phyloP scores from a whole-genome alignment of 2,329 filamentous ascomycete species.

The Ceratocystis eucalypticola region DNA sequence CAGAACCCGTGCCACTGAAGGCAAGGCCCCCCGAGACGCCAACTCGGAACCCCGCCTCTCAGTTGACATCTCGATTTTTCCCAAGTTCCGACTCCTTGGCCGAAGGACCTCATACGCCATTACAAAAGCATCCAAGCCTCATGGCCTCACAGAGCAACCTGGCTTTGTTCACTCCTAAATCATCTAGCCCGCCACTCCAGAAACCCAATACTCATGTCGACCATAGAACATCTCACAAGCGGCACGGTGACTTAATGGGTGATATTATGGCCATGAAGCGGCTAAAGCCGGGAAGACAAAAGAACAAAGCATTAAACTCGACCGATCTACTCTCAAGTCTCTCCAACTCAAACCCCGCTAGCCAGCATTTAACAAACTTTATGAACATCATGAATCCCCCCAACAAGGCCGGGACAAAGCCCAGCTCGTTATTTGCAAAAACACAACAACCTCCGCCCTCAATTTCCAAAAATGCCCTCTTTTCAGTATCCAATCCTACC shows the following conservation, averaged over 20 bases:
- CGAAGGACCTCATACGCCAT: not conserved
- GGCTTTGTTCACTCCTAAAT: not conserved
- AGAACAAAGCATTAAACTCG: not conserved
- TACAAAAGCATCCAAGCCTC: not conserved
- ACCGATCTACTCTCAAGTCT: not conserved
- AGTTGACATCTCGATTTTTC: not conserved
- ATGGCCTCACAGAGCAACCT: not conserved
- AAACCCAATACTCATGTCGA: not conserved
- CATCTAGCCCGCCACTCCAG: not conserved
- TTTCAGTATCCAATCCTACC: not conserved
- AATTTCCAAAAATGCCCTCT: not conserved
- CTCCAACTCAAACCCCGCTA: constrained; percentile 18
- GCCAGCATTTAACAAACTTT: constrained; percentile 24
- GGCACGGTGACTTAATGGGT: not conserved
- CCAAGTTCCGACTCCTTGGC: constrained; percentile 3
- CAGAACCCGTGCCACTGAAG: not conserved
- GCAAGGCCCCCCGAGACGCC: not conserved
- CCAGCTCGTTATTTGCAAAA: not conserved
- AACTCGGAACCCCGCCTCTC: not conserved
- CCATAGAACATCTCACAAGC: constrained; percentile 7
- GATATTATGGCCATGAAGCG: constrained; percentile 11
- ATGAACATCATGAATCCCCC: constrained; percentile 14
- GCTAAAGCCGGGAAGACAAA: not conserved
- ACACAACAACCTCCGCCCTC: not conserved
- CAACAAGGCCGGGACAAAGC: constrained; percentile 11